These are phyloP conservation scores for Esteya vermicola DNA, from an alignment of 2,329 filamentous ascomycete species.

Conservation along the genomic window DNA sequence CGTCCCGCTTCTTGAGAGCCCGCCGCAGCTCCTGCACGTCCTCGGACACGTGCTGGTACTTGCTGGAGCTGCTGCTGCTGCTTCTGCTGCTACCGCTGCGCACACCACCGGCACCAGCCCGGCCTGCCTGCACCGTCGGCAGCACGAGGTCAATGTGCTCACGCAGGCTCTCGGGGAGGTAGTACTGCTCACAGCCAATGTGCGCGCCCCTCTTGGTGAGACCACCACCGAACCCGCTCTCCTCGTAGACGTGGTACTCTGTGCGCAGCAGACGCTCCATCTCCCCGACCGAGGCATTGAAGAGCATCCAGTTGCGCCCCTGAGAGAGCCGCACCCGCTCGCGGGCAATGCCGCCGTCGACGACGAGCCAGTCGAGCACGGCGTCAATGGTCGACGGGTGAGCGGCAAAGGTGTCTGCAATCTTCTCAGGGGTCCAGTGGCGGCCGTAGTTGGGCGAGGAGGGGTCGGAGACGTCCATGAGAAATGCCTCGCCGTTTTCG, in stretches of 20 bases:
- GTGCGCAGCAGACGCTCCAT: slow-evolving; percentile 37
- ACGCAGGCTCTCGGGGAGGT: slow-evolving; percentile 20
- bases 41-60: slow-evolving; percentile 11
- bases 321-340: slow-evolving; percentile 33
- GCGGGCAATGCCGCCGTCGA: slow-evolving; percentile 30
- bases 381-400: slow-evolving; percentile 28
- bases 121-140: slow-evolving; percentile 20
- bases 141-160: slow-evolving; percentile 26
- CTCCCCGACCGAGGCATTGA: slow-evolving; percentile 38
- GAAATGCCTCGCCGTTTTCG: slow-evolving; percentile 27
- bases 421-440: slow-evolving; percentile 28
- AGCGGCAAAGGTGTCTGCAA: slow-evolving; percentile 28
- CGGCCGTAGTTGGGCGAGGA: slow-evolving; percentile 28
- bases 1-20: too few species aligned
- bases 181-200: slow-evolving; percentile 26
- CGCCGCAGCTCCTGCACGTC: slow-evolving; percentile 13
- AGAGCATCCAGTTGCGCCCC: slow-evolving; percentile 37
- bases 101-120: not conserved
- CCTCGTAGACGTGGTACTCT: slow-evolving; percentile 35
- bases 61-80: slow-evolving; percentile 13
- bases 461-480: slow-evolving; percentile 29
- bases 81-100: slow-evolving; percentile 10
- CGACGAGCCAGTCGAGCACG: slow-evolving; percentile 37
- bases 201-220: slow-evolving; percentile 17
- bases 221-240: too few species aligned